Percentiles rank a stretch among this genome's conserved stretches.
Conservation (phyloP, 371 early-diverging fungal genomes). For the Mortierella sp. region DNA sequence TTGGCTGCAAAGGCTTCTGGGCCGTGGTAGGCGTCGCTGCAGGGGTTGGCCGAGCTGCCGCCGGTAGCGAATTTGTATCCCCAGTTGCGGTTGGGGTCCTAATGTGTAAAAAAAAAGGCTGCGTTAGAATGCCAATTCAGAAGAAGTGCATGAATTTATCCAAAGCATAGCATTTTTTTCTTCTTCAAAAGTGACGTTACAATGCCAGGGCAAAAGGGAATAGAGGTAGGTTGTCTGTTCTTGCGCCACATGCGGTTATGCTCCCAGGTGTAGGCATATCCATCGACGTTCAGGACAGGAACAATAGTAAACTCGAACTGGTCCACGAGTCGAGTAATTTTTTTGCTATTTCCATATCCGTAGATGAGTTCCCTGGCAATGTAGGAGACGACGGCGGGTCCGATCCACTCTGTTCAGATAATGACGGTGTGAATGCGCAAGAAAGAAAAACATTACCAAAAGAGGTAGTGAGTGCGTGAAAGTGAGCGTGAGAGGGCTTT, state of each 20-base stretch:
- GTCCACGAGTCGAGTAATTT: conserved; percentile 51
- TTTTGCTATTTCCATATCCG: conserved; percentile 49
- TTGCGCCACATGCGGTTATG: conserved; percentile 67
- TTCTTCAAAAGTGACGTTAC: conserved; percentile 21
- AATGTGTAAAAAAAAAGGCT: neutral
- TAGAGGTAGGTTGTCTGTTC: conserved; percentile 62
- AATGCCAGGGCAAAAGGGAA: conserved; percentile 60
- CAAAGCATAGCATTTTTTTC: no score
- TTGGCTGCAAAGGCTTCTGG: conserved; percentile 55
- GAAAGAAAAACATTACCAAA: conserved; percentile 4
- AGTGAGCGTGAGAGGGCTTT: neutral
- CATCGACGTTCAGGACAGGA: conserved; percentile 65
- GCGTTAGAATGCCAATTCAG: neutral
- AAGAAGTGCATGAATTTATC: neutral
- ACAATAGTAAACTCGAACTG: conserved; percentile 59
- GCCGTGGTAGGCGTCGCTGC: conserved; percentile 63
- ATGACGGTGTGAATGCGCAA: neutral
- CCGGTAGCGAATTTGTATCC: conserved; percentile 56
- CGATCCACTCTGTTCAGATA: conserved; percentile 51
- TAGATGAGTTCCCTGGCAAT: conserved; percentile 57
- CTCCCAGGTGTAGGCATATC: conserved; percentile 62
- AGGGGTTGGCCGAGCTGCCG: conserved; percentile 56
- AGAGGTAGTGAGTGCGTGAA: neutral
- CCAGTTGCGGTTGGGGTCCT: conserved; percentile 61
- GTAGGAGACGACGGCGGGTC: conserved; percentile 55